Percentiles rank a stretch among this genome's conserved stretches.
Evolutionary conservation across 441 rosid genomes (phyloP).

Genomic region (Populus trichocarpa): DNA sequence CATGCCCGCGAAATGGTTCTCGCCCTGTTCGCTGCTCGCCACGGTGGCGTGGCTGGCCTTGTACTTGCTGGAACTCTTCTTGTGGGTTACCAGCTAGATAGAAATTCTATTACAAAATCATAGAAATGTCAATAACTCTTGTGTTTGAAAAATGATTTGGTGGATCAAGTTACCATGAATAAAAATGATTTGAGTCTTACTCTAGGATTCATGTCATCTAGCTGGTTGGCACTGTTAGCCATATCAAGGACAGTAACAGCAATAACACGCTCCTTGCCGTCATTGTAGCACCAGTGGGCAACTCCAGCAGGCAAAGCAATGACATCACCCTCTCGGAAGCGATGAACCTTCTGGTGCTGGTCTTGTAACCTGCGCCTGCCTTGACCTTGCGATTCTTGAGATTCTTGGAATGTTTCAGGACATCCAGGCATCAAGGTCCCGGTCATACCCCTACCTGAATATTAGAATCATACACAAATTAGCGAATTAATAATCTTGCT

Average conservation of each 20-base stretch:
- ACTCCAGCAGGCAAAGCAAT: constrained; percentile 59
- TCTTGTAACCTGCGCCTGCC: constrained; percentile 41
- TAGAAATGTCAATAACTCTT: neutral
- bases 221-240: constrained; percentile 63
- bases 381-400: constrained; percentile 32
- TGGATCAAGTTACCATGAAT: neutral
- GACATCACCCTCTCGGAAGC: constrained; percentile 56
- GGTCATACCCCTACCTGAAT: constrained; percentile 46
- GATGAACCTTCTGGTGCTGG: constrained; percentile 65
- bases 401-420: constrained; percentile 69
- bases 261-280: constrained; percentile 50
- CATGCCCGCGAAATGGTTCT: constrained; percentile 2
- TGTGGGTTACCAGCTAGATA: constrained; percentile 57
- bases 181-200: constrained; percentile 24
- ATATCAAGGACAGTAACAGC: constrained; percentile 44
- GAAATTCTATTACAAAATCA: constrained; percentile 38
- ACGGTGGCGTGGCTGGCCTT: constrained; percentile 1
- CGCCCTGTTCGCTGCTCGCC: neutral
- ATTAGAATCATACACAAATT: neutral
- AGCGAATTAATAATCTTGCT: neutral
- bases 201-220: constrained; percentile 53
- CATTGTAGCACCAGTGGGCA: constrained; percentile 70
- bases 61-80: constrained; percentile 27
- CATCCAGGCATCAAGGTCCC: constrained; percentile 61
- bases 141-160: neutral